phyloP scores from a whole-genome alignment of 192 early-diverging fungal genomes.

The Lobosporangium transversale region DNA sequence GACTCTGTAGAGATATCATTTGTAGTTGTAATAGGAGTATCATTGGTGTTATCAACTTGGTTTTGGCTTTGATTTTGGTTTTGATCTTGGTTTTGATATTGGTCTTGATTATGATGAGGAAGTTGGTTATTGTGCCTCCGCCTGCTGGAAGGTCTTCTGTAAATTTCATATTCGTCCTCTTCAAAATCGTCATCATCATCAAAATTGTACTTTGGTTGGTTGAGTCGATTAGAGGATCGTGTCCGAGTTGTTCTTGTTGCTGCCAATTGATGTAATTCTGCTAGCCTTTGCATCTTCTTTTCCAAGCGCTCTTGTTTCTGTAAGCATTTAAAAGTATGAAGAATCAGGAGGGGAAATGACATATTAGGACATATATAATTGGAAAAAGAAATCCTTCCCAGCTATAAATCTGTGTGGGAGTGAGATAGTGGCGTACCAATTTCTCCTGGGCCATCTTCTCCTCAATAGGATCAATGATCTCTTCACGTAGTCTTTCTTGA shows the following conservation, averaged over 20 bases:
- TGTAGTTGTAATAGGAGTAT: background rate
- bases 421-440: conserved; percentile 7
- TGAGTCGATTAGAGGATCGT: conserved; percentile 39
- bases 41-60: background rate
- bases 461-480: conserved; percentile 32
- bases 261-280: conserved; percentile 38
- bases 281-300: conserved; percentile 23
- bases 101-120: too few relatives aligned
- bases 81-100: too few relatives aligned
- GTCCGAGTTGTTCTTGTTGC: conserved; percentile 44
- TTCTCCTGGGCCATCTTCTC: conserved; percentile 24
- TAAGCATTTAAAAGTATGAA: background rate
- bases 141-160: conserved; percentile 28
- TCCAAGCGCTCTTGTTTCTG: conserved; percentile 39
- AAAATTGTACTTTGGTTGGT: conserved; percentile 38
- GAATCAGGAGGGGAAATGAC: too few relatives aligned
- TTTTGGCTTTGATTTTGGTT: too few relatives aligned
- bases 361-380: too few relatives aligned
- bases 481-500: conserved; percentile 16
- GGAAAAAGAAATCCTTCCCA: background rate
- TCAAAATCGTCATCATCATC: conserved; percentile 46
- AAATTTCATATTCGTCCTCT: conserved; percentile 30
- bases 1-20: background rate
- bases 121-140: conserved; percentile 4
- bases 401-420: background rate